Evolutionary conservation across 139 green algal species (phyloP).

Genomic region (Medakamo hakoo): DNA sequence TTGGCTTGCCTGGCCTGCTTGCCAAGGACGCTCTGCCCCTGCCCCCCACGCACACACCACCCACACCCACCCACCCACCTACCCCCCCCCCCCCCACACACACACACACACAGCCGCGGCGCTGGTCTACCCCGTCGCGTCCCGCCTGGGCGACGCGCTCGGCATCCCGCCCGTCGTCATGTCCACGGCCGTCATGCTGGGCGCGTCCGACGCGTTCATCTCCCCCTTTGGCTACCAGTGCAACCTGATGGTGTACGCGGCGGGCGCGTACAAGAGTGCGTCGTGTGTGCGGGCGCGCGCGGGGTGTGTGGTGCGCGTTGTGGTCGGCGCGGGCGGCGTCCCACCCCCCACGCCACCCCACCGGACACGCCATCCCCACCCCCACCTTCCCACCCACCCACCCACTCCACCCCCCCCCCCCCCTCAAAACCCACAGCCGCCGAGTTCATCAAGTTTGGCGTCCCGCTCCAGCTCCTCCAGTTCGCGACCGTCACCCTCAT

Average conservation of each 20-base stretch:
- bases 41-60: neutral
- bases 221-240: constrained; percentile 45
- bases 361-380: too few relatives aligned
- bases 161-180: constrained; percentile 17
- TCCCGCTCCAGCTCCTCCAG: neutral
- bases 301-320: too few relatives aligned
- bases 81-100: neutral
- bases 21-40: too few relatives aligned
- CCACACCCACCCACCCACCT: neutral
- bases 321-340: too few relatives aligned
- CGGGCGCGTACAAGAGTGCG: constrained; percentile 1
- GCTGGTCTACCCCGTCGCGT: constrained; percentile 23
- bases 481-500: neutral
- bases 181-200: constrained; percentile 29
- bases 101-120: neutral
- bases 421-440: too few relatives aligned
- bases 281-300: too few relatives aligned
- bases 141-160: constrained; percentile 14
- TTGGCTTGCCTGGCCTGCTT: too few relatives aligned
- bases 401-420: too few relatives aligned
- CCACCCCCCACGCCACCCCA: too few relatives aligned
- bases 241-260: constrained; percentile 55
- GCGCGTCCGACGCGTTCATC: constrained; percentile 33
- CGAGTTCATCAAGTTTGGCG: neutral
- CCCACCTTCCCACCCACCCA: too few relatives aligned